Conservation (phyloP, 345 rosid species). For the Camelina hispida region DNA sequence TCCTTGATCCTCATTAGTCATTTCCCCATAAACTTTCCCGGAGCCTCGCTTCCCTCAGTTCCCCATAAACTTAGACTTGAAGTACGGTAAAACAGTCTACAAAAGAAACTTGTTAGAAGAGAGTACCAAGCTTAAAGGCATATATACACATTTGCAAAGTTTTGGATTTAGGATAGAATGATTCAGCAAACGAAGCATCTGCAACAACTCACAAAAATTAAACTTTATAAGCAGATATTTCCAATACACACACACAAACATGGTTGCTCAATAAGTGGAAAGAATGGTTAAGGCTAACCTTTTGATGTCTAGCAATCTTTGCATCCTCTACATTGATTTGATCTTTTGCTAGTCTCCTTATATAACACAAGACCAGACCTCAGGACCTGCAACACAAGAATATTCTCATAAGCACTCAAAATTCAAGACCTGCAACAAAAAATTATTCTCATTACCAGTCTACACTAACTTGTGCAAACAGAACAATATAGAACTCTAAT, state of each 20-base stretch:
- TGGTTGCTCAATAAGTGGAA: too few relatives aligned
- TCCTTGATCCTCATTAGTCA: slow-evolving; percentile 67
- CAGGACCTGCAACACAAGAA: too few relatives aligned
- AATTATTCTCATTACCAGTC: too few relatives aligned
- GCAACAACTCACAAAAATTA: slow-evolving; percentile 28
- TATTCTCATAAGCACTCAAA: too few relatives aligned
- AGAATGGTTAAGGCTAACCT: too few relatives aligned
- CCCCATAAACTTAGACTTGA: slow-evolving; percentile 93
- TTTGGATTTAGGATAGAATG: slow-evolving; percentile 48
- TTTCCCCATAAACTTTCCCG: slow-evolving; percentile 96
- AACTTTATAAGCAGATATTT: not conserved
- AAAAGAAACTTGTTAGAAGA: slow-evolving; percentile 26
- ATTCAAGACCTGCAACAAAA: too few relatives aligned
- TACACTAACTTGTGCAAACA: too few relatives aligned
- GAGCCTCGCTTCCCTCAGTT: slow-evolving; percentile 94
- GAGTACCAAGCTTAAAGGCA: slow-evolving; percentile 22
- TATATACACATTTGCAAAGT: slow-evolving; percentile 1
- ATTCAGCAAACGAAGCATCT: slow-evolving; percentile 98
- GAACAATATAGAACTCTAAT: too few relatives aligned
- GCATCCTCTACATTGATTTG: too few relatives aligned
- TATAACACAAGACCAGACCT: too few relatives aligned
- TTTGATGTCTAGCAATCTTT: too few relatives aligned
- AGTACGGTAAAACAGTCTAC: slow-evolving; percentile 93
- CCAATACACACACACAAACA: not conserved
- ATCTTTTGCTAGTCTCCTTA: too few relatives aligned